phyloP scores from a whole-genome alignment of 257 asterid genomes.

The Eucommia ulmoides region DNA sequence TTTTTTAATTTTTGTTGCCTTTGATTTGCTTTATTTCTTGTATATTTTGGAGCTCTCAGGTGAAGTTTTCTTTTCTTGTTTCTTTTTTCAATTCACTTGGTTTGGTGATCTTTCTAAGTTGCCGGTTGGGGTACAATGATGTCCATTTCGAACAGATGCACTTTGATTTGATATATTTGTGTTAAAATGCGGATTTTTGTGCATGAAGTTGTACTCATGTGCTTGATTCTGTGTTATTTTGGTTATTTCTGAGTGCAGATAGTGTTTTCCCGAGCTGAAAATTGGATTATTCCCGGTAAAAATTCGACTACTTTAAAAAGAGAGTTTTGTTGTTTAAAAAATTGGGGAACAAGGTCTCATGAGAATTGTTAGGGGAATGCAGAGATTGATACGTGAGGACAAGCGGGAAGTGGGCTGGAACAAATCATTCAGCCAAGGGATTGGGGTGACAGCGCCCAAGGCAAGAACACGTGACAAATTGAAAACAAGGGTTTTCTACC shows the following conservation, averaged over 20 bases:
- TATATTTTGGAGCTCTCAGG: background rate
- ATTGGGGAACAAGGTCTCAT: conserved; percentile 78
- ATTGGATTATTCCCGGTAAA: conserved; percentile 34
- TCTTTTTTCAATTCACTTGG: background rate
- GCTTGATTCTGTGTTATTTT: conserved; percentile 20
- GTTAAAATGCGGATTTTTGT: background rate
- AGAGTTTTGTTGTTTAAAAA: conserved; percentile 46
- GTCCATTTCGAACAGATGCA: background rate
- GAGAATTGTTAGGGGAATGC: conserved; percentile 99
- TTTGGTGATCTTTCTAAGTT: background rate
- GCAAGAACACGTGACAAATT: conserved; percentile 81
- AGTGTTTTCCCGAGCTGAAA: conserved; percentile 29
- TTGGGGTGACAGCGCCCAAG: conserved; percentile 76
- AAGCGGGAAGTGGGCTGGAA: conserved; percentile 51
- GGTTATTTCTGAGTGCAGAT: conserved; percentile 31
- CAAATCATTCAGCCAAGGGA: conserved; percentile 68
- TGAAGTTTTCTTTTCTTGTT: background rate
- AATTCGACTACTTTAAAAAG: conserved; percentile 45
- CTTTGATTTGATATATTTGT: too few relatives aligned
- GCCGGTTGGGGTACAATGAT: background rate
- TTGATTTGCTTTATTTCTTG: background rate
- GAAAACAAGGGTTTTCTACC: conserved; percentile 37
- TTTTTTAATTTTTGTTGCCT: background rate
- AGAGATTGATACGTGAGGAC: conserved; percentile 62
- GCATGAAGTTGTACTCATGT: conserved; percentile 2